Base-by-base conservation (phyloP, 2,329 filamentous ascomycete genomes). In the Talaromyces verruculosus region DNA sequence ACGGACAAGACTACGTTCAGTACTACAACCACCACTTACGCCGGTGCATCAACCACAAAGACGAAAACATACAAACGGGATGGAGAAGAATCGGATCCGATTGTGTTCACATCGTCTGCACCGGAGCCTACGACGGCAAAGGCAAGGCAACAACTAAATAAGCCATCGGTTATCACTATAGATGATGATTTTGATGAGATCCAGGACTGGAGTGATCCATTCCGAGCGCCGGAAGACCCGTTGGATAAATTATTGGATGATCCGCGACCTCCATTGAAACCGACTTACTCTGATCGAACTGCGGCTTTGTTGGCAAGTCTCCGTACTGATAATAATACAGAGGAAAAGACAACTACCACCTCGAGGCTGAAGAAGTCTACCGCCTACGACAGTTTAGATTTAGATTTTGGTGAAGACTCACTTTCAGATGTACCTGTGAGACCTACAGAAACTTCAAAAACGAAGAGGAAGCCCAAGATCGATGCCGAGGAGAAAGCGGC, bases 381-480 rank as follows among this genome's bases (percentile, higher is more conserved):
- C 7, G 22, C 13, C 25, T 57, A 11, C 2, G 8, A 35, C 1
- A 25, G 55, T 49, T 37, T 47, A 61, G 39, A 67, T 62, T 55
- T 67, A 17, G 53, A 39, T 71, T 49, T 85, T 83, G 57, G 65
- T 0, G 64, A 71, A 7, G 65, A 72, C 5, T 63, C 67, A 25
- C 28, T 72, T 4, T 70, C 71, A 15, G 73, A 72, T 64, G 72
- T 88, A 5, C 84, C 84, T 0, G 83, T 84, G 30, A 5, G 75
- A 79, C 57, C 35, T 2, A 57, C n/a, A 28, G 30, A 49, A 30
- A 25, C 28, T 17, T 15, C 33, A 59, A 66, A 62, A 49, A 65
- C 71, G n/a, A 71, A 68, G 49, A 83, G 75, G 57, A 74, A 78
- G 43, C 74, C 78, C 13, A 88, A 83, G 70, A 78, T 79, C 1